These are phyloP conservation scores for Vaccinium macrocarpon DNA, from an alignment of 148 eudicot species.

Conservation along the genomic window DNA sequence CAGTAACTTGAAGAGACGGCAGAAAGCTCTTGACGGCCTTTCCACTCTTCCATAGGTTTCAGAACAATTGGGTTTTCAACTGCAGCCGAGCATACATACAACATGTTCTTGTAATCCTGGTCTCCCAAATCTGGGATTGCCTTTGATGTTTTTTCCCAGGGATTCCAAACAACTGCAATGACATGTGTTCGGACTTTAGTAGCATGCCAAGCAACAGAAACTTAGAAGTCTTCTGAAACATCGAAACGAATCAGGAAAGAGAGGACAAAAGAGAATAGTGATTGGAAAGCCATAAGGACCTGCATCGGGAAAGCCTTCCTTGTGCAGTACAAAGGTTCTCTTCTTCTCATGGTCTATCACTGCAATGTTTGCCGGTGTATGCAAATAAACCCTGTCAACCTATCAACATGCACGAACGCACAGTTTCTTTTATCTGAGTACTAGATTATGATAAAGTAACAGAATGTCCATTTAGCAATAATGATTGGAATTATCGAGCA, in stretches of 20 bases:
- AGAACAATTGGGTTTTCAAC: slow-evolving; percentile 29
- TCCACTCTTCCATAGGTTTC: slow-evolving; percentile 38
- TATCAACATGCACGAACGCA: neutral
- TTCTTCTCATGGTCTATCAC: slow-evolving; percentile 33
- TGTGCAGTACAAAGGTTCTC: slow-evolving; percentile 29
- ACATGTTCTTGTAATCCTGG: slow-evolving; percentile 27
- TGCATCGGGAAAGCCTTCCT: slow-evolving; percentile 30
- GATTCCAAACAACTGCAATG: slow-evolving; percentile 30
- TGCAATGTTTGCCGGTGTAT: slow-evolving; percentile 26
- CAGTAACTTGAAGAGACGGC: slow-evolving; percentile 39
- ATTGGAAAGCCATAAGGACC: slow-evolving; percentile 13
- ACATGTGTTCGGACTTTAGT: neutral
- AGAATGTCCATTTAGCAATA: neutral
- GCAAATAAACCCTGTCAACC: slow-evolving; percentile 28
- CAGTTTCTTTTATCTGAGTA: neutral
- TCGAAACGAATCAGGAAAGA: neutral
- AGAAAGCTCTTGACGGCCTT: slow-evolving; percentile 35
- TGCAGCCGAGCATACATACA: slow-evolving; percentile 24
- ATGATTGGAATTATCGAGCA: neutral
- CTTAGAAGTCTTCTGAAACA: neutral
- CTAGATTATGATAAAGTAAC: neutral
- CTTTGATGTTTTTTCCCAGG: slow-evolving; percentile 27
- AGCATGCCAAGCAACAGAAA: neutral
- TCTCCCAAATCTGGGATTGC: slow-evolving; percentile 23
- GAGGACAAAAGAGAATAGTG: neutral